Evolutionary conservation across 306 rosid genomes (phyloP), one percentile per base, ranked within the genome.

Genomic region (Heteromeles arbutifolia): DNA sequence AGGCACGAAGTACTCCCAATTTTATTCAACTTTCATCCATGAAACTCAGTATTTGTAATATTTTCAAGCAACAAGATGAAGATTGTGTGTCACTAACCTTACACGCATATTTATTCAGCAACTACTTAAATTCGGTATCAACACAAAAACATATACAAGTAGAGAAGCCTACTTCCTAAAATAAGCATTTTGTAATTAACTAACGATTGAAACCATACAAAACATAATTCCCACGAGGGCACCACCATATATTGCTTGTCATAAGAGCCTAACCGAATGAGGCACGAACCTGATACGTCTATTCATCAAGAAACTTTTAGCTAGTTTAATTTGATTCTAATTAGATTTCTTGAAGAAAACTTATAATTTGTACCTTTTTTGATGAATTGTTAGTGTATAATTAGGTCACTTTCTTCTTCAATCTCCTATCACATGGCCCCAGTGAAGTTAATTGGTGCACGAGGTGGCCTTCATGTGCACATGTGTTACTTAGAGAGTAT

Each of bases 401-500:
- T 67, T 65, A 72, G 29, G 89, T 86, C 85, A 87, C 73, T 84
- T 77, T 87, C 87, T 63, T 74, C 66, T 68, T 81, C 77, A 65
- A 21, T 32, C 24, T 56, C 1, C 22, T 11, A 78, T 84, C 72
- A 26, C 8, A 15, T 54, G 88, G 85, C 53, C 65, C 85, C 28
- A 6, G 61, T 28, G 84, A 83, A 74, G 71, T 80, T 48, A 81
- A 78, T 87, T 61, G 69, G 68, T 73, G 57, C 63, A 77, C 79
- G 67, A 80, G 83, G 69, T 39, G 54, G 53, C 72, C 67, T 45
- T 71, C 72, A 72, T 72, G 25, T 22, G 76, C 76, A 58, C 56
- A 73, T 58, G 70, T 24, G 53, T 43, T 77, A 24, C 66, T 64
- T 25, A 62, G 77, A 80, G 57, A 72, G 34, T 59, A 22, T 17